A percentile compares a stretch with the other conserved stretches of the same genome.
phyloP scores from a whole-genome alignment of 192 early-diverging fungal species.

The Backusella morwellensis region DNA sequence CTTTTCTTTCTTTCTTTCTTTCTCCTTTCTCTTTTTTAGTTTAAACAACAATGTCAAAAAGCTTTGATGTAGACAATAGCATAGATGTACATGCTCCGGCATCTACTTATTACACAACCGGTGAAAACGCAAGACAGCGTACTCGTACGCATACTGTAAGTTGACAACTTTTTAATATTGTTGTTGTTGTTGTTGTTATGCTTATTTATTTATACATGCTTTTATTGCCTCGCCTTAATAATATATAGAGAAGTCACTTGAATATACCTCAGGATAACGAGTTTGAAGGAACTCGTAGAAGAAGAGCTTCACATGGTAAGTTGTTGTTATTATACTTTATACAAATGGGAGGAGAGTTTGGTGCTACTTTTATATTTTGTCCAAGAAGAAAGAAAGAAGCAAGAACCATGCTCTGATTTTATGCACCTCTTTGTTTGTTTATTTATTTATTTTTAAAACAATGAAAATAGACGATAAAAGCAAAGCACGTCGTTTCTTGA shows the following conservation, averaged over 20 bases:
- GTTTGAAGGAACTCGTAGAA: slow-evolving; percentile 16
- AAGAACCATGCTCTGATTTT: too few species aligned
- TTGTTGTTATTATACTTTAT: background rate
- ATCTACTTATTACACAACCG: slow-evolving; percentile 38
- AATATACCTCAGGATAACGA: background rate
- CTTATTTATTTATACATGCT: background rate
- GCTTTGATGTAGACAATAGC: background rate
- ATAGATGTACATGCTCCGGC: slow-evolving; percentile 33
- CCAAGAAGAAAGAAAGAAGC: too few species aligned
- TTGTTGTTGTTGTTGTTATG: background rate
- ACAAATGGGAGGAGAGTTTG: background rate
- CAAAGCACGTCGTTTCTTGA: slow-evolving; percentile 72
- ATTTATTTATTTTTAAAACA: background rate
- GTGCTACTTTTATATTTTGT: background rate
- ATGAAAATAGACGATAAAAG: slow-evolving; percentile 51
- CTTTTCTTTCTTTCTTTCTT: background rate
- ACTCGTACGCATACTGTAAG: slow-evolving; percentile 23
- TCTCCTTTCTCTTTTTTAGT: background rate
- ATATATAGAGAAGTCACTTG: background rate
- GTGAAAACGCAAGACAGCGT: slow-evolving; percentile 19
- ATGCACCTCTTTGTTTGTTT: too few species aligned
- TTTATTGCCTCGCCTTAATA: background rate
- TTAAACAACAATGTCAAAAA: slow-evolving; percentile 11
- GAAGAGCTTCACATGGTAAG: slow-evolving; percentile 43
- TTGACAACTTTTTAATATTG: background rate